phyloP scores from a whole-genome alignment of 1,139 yeast genomes.

The Casaregolazyma suthepensis region DNA sequence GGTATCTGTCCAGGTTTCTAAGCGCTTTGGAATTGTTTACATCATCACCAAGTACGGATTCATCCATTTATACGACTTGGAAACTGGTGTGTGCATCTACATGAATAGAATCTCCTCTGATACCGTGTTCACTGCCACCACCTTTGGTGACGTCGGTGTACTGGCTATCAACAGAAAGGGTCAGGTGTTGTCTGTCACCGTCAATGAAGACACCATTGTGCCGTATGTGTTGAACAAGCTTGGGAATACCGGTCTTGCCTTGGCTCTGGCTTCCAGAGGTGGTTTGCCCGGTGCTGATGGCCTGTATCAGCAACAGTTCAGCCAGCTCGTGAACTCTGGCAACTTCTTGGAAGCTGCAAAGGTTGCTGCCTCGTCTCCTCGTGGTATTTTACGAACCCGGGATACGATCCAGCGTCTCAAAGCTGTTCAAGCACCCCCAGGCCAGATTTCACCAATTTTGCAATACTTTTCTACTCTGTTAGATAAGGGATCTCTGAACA shows the following conservation, averaged over 20 bases:
- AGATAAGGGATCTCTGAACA: constrained; percentile 89
- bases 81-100: constrained; percentile 85
- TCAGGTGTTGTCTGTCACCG: constrained; percentile 89
- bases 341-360: constrained; percentile 91
- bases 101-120: constrained; percentile 96
- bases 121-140: constrained; percentile 86
- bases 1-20: constrained; percentile 80
- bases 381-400: constrained; percentile 74
- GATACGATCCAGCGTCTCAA: constrained; percentile 92
- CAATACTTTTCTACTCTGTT: constrained; percentile 88
- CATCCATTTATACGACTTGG: constrained; percentile 91
- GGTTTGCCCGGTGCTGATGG: constrained; percentile 97
- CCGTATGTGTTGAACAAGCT: constrained; percentile 86
- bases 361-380: constrained; percentile 93
- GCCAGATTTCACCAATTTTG: constrained; percentile 88
- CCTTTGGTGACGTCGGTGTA: constrained; percentile 71
- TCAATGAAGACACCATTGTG: constrained; percentile 76
- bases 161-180: constrained; percentile 93
- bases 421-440: constrained; percentile 90
- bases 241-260: constrained; percentile 80
- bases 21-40: constrained; percentile 80
- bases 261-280: constrained; percentile 88
- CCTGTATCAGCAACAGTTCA: constrained; percentile 86
- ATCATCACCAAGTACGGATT: constrained; percentile 93
- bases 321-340: constrained; percentile 73